A percentile compares a stretch with the other conserved stretches of the same genome.
phyloP scores from a whole-genome alignment of 2,329 filamentous ascomycete species.

The Ophiostoma sp. region DNA sequence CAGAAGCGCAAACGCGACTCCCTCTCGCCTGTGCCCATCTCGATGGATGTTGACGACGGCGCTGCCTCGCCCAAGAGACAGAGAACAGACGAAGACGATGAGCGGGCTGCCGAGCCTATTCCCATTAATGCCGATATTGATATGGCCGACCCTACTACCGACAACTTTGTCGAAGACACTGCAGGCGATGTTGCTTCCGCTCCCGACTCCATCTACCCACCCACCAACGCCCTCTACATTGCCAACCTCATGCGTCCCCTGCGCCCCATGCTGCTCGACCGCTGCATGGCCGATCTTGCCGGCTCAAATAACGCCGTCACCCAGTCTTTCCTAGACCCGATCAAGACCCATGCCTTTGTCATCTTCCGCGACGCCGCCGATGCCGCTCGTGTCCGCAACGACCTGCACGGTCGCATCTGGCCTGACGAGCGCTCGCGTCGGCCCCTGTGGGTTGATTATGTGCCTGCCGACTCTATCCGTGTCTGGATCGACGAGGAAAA shows the following conservation, averaged over 20 bases:
- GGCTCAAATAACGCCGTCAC: constrained; percentile 47
- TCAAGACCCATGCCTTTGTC: constrained; percentile 83
- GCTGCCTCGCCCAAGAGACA: constrained; percentile 9
- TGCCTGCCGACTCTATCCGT: constrained; percentile 66
- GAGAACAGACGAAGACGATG: background rate
- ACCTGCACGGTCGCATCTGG: constrained; percentile 75
- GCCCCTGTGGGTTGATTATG: constrained; percentile 80
- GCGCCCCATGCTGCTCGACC: constrained; percentile 59
- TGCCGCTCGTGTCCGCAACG: constrained; percentile 69
- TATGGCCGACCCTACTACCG: constrained; percentile 25
- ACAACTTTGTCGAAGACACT: constrained; percentile 8
- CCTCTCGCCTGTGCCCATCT: constrained; percentile 49
- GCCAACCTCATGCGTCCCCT: constrained; percentile 85
- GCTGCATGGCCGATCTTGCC: constrained; percentile 65
- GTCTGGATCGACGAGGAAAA: constrained; percentile 71
- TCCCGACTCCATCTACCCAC: constrained; percentile 60
- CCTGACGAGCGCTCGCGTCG: constrained; percentile 82
- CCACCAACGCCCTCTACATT: constrained; percentile 78
- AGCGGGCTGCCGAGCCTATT: background rate
- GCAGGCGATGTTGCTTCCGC: constrained; percentile 31
- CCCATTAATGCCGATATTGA: background rate
- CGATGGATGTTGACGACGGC: constrained; percentile 15
- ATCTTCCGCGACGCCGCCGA: constrained; percentile 62
- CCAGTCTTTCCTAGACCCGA: constrained; percentile 72
- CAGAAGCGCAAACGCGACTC: constrained; percentile 65